Base-by-base conservation (phyloP, 2,329 filamentous ascomycete genomes). In the Sporothrix protearum region DNA sequence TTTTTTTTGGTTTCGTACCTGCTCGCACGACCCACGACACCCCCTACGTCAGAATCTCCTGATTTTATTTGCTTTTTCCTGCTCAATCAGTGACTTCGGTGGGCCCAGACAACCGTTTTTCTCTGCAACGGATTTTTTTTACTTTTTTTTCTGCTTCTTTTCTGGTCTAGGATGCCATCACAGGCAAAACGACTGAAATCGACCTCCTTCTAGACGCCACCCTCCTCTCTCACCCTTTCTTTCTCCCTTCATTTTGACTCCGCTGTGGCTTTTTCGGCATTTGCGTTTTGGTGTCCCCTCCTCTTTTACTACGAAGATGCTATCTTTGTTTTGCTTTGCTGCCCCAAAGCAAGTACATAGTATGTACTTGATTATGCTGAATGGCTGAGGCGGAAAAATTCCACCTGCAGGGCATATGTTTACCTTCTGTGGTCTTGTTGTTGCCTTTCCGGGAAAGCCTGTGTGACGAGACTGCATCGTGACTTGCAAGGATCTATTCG, bases 181-280 rank as follows among this genome's bases (percentile, higher is more conserved):
- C 12, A 45, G 39, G 39, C 39, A 19, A 19, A 47, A 16, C 3
- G 42, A 47, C 14, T 47, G 12, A 42, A 42, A 19, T 64, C n/a
- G 14, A 45, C n/a, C 8, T 22, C 63, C 42, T 33, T 66, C 63
- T n/a, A 30, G 39, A 49, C n/a, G n/a, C 42, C 42, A 2, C n/a
- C 33, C n/a, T 22, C 14, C 25, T 53, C 49, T 12, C 28, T 12
- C 22, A 12, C 28, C 25, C 49, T 14, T 9, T 16, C 9, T 42
- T 3, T 39, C 57, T 5, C 28, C 30, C 1, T 19, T 28, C 36
- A 2, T 25, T 12, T 25, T 25, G 36, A 47, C 12, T 25, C 25
- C 42, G n/a, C 10, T 66, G 25, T 66, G 63, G 45, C 63, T 66
- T 47, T 47, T 66, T 66, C 42, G 63, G 25, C 63, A 49, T 66